Base-by-base conservation (phyloP, 164 flowering plant genomes). In the Piper betle region DNA sequence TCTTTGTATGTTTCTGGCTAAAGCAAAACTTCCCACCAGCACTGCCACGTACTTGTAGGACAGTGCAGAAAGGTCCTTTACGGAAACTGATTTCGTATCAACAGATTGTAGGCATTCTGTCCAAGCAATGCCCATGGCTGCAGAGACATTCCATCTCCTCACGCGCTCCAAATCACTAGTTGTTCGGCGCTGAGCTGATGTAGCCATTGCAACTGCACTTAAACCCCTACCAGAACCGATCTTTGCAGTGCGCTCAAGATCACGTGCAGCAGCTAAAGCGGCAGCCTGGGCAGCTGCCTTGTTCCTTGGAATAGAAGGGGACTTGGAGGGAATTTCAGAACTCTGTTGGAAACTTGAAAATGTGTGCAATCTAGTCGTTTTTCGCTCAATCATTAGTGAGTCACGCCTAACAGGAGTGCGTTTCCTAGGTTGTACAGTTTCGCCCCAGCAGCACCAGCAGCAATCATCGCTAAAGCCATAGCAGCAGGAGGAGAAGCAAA, bases 401-500 rank as follows among this genome's bases (percentile, higher is more conserved):
- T 94, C 99, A 52, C 96, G 87, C 71, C 70, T 83, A 38, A 91
- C 87, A 37, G 75, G 87, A 6, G 79, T n/a, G 37, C 71, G 70
- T 73, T 83, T 78, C 20, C 72, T 72, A 69, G 93, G 86, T 58
- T 79, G 76, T 15, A 78, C 68, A 58, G 82, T 73, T 74, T 94
- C 99, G 25, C 83, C 86, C 99, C 99, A 70, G 80, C 85, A 68
- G 99, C 93, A 66, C 99, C 99, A 62, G 99, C 99, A 66, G 96
- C 99, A 73, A 94, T 85, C 99, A 94, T 94, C 56, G 99, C 97
- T 74, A 94, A 71, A 61, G 97, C 96, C 97, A 94, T 77, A 52
- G 99, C 96, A 74, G 96, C 93, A 68, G 99, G 99, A 56, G 97
- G 99, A 56, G 99, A 94, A 58, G 97, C 99, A 82, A 94, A 94